Conservation (phyloP, 1,284 basidiomycete species). For the Ustilago curta region DNA sequence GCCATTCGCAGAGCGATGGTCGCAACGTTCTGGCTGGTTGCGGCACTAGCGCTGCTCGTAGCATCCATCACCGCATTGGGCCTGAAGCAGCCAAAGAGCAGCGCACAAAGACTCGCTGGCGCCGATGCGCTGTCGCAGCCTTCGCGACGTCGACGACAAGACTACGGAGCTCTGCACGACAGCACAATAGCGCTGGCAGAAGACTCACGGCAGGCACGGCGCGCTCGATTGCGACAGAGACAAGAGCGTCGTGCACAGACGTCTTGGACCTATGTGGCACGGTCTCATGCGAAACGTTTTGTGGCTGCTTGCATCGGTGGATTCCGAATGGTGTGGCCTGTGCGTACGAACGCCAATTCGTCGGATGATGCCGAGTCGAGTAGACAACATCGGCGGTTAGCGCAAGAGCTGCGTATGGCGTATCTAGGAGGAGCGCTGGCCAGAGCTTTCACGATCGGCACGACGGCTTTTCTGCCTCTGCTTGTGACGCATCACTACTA, state of each 20-base stretch:
- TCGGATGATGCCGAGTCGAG: constrained; percentile 4
- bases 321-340: constrained; percentile 27
- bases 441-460: constrained; percentile 55
- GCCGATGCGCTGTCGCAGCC: constrained; percentile 4
- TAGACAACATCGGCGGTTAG: constrained; percentile 10
- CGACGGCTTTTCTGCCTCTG: constrained; percentile 59
- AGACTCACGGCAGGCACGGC: constrained; percentile 34
- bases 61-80: constrained; percentile 30
- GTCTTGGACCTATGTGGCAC: constrained; percentile 23
- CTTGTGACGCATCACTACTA: constrained; percentile 57
- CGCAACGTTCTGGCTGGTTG: constrained; percentile 47
- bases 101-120: background rate
- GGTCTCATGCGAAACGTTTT: constrained; percentile 18
- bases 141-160: constrained; percentile 10
- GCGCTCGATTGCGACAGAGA: constrained; percentile 33
- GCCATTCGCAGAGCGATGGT: constrained; percentile 33
- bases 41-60: constrained; percentile 31
- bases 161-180: constrained; percentile 40
- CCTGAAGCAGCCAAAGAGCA: constrained; percentile 7
- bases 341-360: background rate
- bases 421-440: constrained; percentile 57
- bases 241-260: constrained; percentile 18
- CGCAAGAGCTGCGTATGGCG: constrained; percentile 45
- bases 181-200: constrained; percentile 31
- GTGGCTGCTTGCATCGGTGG: constrained; percentile 26